phyloP scores from a whole-genome alignment of 768 basidiomycete genomes.

The Solioccasus polychromus region DNA sequence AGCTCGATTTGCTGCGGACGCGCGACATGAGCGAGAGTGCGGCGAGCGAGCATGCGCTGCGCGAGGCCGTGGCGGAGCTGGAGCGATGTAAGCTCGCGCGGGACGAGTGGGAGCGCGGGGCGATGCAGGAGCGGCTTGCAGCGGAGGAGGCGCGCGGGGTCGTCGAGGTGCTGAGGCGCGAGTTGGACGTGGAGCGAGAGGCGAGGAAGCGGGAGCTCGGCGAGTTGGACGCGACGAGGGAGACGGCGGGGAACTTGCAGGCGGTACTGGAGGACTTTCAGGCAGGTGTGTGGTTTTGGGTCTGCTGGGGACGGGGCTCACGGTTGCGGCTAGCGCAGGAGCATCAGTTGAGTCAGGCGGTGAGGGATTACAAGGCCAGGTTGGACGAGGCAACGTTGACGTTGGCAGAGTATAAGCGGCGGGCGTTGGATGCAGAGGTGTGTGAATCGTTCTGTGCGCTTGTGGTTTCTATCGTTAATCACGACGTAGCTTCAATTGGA shows the following conservation, averaged over 20 bases:
- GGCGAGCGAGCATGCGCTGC: slow-evolving; percentile 73
- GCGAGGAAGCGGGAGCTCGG: slow-evolving; percentile 51
- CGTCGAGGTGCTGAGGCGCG: slow-evolving; percentile 54
- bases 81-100: slow-evolving; percentile 84
- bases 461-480: slow-evolving; percentile 1
- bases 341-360: slow-evolving; percentile 81
- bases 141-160: slow-evolving; percentile 68
- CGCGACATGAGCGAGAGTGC: slow-evolving; percentile 66
- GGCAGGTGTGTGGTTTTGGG: slow-evolving; percentile 72
- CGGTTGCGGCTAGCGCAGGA: slow-evolving; percentile 72
- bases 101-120: slow-evolving; percentile 64
- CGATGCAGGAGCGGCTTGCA: slow-evolving; percentile 62
- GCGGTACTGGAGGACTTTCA: slow-evolving; percentile 96
- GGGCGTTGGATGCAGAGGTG: slow-evolving; percentile 87
- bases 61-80: slow-evolving; percentile 81
- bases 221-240: slow-evolving; percentile 64
- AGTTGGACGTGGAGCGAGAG: slow-evolving; percentile 65
- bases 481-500: slow-evolving; percentile 63
- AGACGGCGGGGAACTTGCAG: slow-evolving; percentile 81
- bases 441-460: slow-evolving; percentile 11
- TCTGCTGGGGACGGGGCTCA: no score
- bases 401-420: slow-evolving; percentile 86
- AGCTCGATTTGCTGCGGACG: slow-evolving; percentile 66
- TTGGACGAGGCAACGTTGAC: slow-evolving; percentile 67
- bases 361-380: slow-evolving; percentile 78